phyloP scores from a whole-genome alignment of 2,329 filamentous ascomycete genomes.

The Arachnopeziza araneosa region DNA sequence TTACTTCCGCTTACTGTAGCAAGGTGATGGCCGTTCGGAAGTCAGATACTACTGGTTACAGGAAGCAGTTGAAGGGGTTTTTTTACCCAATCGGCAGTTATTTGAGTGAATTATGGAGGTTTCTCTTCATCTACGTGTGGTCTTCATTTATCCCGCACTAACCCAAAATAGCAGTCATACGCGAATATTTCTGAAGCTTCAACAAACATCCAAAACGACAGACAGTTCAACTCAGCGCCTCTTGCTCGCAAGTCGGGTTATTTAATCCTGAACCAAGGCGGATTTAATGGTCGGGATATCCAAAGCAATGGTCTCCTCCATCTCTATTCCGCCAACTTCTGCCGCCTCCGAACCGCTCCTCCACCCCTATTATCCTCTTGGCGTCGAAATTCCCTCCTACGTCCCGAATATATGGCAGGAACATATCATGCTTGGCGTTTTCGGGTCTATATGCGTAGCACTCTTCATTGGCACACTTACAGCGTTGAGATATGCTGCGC shows the following conservation, averaged over 20 bases:
- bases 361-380: slow-evolving; percentile 26
- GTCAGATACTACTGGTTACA: no score
- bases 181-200: not conserved
- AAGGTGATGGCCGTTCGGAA: no score
- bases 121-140: not conserved
- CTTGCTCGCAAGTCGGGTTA: no score
- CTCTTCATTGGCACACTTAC: slow-evolving; percentile 16
- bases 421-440: slow-evolving; percentile 18
- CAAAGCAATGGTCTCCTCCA: not conserved
- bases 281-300: not conserved
- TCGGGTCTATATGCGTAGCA: slow-evolving; percentile 16
- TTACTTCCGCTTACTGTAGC: no score
- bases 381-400: slow-evolving; percentile 22
- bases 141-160: not conserved
- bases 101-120: no score
- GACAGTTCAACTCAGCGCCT: no score
- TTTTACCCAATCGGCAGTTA: no score
- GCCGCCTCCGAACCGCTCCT: not conserved
- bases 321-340: not conserved
- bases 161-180: not conserved
- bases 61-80: no score
- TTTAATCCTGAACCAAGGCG: no score
- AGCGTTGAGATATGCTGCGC: slow-evolving; percentile 16
- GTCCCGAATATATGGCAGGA: slow-evolving; percentile 19
- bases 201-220: not conserved